Conservation (phyloP, 1,284 basidiomycete species). For the Malassezia equina region DNA sequence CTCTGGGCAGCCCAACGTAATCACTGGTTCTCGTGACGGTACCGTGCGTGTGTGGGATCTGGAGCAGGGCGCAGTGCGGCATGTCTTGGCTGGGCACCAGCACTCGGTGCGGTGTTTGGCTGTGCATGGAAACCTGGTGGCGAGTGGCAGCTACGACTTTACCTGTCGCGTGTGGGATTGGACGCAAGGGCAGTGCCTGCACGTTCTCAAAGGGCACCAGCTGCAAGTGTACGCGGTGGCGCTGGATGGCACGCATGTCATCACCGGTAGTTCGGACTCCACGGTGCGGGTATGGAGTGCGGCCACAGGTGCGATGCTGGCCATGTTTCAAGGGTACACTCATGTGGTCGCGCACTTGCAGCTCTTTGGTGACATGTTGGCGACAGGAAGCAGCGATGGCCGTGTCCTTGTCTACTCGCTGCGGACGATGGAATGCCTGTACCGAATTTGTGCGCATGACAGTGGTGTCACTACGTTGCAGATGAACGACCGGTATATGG, state of each 20-base stretch:
- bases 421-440: constrained; percentile 52
- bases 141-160: constrained; percentile 80
- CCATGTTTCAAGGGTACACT: constrained; percentile 82
- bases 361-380: constrained; percentile 62
- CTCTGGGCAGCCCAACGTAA: constrained; percentile 72
- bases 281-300: constrained; percentile 45
- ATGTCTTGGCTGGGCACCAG: constrained; percentile 67
- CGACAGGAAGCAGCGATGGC: constrained; percentile 86
- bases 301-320: constrained; percentile 67
- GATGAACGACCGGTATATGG: constrained; percentile 57
- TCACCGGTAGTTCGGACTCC: constrained; percentile 64
- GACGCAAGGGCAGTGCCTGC: constrained; percentile 58
- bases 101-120: constrained; percentile 80
- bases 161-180: constrained; percentile 51
- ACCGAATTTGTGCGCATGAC: constrained; percentile 58
- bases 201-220: constrained; percentile 75
- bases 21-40: constrained; percentile 68
- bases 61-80: constrained; percentile 61
- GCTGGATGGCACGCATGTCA: constrained; percentile 75
- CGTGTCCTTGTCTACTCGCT: constrained; percentile 82
- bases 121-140: constrained; percentile 66
- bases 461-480: constrained; percentile 82
- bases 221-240: constrained; percentile 88
- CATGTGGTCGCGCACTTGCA: constrained; percentile 89
- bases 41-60: constrained; percentile 90